Evolutionary conservation across 2,329 filamentous ascomycete species (phyloP), one percentile per base, ranked within the genome.

Genomic region (Beauveria medogensis): DNA sequence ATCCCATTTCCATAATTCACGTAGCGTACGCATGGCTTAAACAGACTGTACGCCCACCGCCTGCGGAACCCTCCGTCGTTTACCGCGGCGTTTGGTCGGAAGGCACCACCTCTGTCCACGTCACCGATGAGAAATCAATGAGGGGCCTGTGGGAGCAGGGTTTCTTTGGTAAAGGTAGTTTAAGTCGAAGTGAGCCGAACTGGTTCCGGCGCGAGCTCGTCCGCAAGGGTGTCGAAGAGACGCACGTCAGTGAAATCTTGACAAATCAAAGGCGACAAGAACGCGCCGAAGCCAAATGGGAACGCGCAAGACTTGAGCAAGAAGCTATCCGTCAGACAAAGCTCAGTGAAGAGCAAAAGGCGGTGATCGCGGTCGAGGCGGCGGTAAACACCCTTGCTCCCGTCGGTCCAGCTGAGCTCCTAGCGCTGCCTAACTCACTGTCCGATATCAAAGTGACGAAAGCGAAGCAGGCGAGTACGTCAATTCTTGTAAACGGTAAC

Each of bases 141-240:
- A 82, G 89, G 59, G 91, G 88, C 1, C 75, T 99, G 26, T 99
- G 95, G 94, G 90, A 96, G 74, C 91, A 95, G 77, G 94, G 94
- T 5, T 99, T 99, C 75, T 99, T 93, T 74, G 95, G 95, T 53
- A 97, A 97, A 74, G 94, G 94, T 50, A 93, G 80, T 67, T 78
- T 97, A 62, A 97, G 92, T 77, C 86, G 95, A 68, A 97, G 92
- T 78, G 93, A 99, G 72, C 93, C 93, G 3, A 94, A 87, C 67
- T 99, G 94, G 94, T 74, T 96, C 55, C 89, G 90, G 65, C 82
- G 89, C 64, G 91, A 96, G 73, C 88, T 90, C 72, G 86, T 88
- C 30, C 83, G 88, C 55, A 81, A 81, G 62, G 89, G 89, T 12
- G 74, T 86, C 18, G 76, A 86, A 28, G 82, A 84, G 37, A 78